phyloP scores from a whole-genome alignment of 495 filamentous ascomycete genomes.

The Usnea hakonensis region DNA sequence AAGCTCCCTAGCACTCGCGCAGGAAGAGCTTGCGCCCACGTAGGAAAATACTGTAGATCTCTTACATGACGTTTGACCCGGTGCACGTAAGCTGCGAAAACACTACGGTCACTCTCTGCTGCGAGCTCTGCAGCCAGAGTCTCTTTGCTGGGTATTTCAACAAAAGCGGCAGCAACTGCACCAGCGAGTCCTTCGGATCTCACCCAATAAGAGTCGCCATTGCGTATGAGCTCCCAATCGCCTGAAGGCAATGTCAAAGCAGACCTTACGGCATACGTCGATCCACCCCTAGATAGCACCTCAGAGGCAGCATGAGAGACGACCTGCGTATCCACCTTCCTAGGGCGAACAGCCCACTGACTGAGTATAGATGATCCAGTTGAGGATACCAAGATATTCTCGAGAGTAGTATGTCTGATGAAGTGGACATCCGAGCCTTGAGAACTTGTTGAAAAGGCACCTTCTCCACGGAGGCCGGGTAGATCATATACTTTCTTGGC shows the following conservation, averaged over 20 bases:
- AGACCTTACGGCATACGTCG: constrained; percentile 66
- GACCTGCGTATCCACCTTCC: constrained; percentile 26
- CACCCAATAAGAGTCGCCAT: constrained; percentile 72
- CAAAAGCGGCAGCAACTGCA: constrained; percentile 68
- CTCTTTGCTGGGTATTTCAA: constrained; percentile 57
- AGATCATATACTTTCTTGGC: constrained; percentile 69
- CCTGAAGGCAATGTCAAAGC: constrained; percentile 63
- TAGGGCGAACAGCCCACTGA: constrained; percentile 54
- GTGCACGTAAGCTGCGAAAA: constrained; percentile 75
- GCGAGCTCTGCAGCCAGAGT: constrained; percentile 72
- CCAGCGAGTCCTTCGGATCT: constrained; percentile 74
- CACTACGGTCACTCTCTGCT: constrained; percentile 74
- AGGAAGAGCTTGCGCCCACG: constrained; percentile 59
- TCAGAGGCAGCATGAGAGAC: constrained; percentile 70
- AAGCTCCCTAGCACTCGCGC: constrained; percentile 60
- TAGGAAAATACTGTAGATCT: constrained; percentile 73
- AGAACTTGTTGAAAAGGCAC: constrained; percentile 71
- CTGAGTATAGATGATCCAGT: constrained; percentile 65
- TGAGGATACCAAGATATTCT: constrained; percentile 67
- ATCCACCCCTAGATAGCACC: constrained; percentile 58
- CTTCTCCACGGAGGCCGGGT: constrained; percentile 57
- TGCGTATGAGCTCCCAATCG: constrained; percentile 76
- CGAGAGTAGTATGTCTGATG: constrained; percentile 64
- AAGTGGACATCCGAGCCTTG: constrained; percentile 80
- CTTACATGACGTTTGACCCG: constrained; percentile 71